phyloP scores from a whole-genome alignment of 2,329 filamentous ascomycete genomes.

The Hymenoscyphus fructigenus region DNA sequence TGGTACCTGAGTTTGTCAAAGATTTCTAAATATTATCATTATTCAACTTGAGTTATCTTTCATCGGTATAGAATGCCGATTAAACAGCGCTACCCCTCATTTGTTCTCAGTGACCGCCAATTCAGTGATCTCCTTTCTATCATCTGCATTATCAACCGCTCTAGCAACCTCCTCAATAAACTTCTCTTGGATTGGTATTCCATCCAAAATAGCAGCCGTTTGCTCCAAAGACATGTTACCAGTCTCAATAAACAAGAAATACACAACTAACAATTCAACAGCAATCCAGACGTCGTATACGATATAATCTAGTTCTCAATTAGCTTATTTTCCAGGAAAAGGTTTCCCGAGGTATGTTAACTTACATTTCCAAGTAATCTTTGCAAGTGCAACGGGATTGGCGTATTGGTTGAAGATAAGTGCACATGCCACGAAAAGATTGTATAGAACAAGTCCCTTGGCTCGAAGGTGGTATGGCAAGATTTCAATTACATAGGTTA shows the following conservation, averaged over 20 bases:
- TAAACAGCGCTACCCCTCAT: background rate
- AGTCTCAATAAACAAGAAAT: slow-evolving; percentile 38
- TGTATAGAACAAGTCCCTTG: slow-evolving; percentile 40
- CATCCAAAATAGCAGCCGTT: slow-evolving; percentile 42
- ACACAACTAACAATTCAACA: slow-evolving; percentile 14
- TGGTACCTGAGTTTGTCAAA: background rate
- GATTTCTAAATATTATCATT: background rate
- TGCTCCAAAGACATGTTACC: slow-evolving; percentile 42
- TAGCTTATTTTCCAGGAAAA: background rate
- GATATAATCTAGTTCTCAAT: background rate
- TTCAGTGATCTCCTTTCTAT: background rate
- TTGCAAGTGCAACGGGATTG: slow-evolving; percentile 41
- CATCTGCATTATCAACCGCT: background rate
- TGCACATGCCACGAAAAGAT: slow-evolving; percentile 43
- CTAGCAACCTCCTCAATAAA: background rate
- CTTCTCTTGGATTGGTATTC: slow-evolving; percentile 35
- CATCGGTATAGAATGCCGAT: background rate
- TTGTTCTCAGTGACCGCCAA: background rate
- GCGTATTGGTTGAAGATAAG: slow-evolving; percentile 44
- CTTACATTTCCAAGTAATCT: slow-evolving; percentile 40
- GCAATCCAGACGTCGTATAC: slow-evolving; percentile 38
- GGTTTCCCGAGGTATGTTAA: background rate
- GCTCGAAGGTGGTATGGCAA: slow-evolving; percentile 30
- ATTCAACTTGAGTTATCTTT: background rate
- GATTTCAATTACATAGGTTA: slow-evolving; percentile 30